Base-by-base conservation (phyloP, 179 eudicot species). In the Silene coronaria region DNA sequence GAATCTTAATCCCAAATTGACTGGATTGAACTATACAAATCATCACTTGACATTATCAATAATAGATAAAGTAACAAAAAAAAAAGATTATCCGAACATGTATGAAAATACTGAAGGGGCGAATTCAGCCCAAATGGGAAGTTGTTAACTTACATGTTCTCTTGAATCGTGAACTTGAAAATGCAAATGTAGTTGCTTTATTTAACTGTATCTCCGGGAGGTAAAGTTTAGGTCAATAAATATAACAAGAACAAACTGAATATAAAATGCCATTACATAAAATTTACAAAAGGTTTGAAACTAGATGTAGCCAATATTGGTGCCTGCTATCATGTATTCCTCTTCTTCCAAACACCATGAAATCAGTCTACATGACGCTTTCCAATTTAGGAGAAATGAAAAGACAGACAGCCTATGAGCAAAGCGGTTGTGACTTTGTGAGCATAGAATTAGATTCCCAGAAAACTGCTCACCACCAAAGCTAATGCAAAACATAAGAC, bases 91-190 rank as follows among this genome's bases (percentile, higher is more conserved):
- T 36, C 7, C 7, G 10, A 6, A 36, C 42, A 36, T 6, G 7
- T 3, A 36, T 36, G 10, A 36, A 7, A 55, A 14, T 24, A 23
- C 24, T 16, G 14, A 65, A 59, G 30, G 10, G 69, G 14, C 57
- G 66, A 67, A 5, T 12, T 23, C 48, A 63, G 72, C 23, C 21
- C 61, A 36, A 36, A 77, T 61, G 38, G 61, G n/a, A 51, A 8
- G 19, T 32, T 26, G 24, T 30, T 22, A 73, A 51, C 84, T 77
- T 70, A 81, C 84, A 55, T 73, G 70, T 2, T 77, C 57, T 74
- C 32, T 11, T 70, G 19, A 26, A 13, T 23, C 63, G 62, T 42
- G 26, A 26, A 62, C 63, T 68, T 74, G 80, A 69, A 62, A 53
- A 42, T 68, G 16, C 71, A 77, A 22, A 34, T 9, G 24, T 64